Evolutionary conservation across 1,139 yeast genomes (phyloP).

Genomic region (Diutina mesorugosa): DNA sequence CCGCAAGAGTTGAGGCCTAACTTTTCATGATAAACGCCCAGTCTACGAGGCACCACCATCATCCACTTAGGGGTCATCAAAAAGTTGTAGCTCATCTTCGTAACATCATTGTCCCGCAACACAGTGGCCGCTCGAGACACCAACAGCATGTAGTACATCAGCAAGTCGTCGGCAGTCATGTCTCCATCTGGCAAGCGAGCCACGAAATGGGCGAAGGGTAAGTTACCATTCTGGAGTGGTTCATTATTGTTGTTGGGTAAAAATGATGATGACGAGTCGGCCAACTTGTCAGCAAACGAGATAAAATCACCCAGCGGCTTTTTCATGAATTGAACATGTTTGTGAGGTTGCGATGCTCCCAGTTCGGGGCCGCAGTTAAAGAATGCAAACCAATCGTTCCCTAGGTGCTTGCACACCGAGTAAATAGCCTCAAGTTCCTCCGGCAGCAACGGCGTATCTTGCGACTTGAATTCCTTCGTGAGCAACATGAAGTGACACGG

Average conservation of each 20-base stretch:
- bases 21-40: conserved; percentile 17
- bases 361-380: conserved; percentile 80
- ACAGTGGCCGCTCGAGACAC: conserved; percentile 61
- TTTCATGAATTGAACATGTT: conserved; percentile 72
- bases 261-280: conserved; percentile 32
- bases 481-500: conserved; percentile 68
- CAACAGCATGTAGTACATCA: conserved; percentile 55
- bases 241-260: conserved; percentile 40
- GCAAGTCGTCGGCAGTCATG: conserved; percentile 40
- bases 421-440: conserved; percentile 50
- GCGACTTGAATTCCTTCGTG: conserved; percentile 62
- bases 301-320: conserved; percentile 25
- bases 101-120: conserved; percentile 36
- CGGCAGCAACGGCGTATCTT: conserved; percentile 58
- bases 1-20: conserved; percentile 75
- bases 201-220: conserved; percentile 78
- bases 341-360: conserved; percentile 91
- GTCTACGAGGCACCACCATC: conserved; percentile 71
- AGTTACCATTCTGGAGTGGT: conserved; percentile 46
- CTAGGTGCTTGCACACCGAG: conserved; percentile 27
- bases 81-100: conserved; percentile 58
- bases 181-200: conserved; percentile 44
- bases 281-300: conserved; percentile 49
- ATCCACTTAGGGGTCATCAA: conserved; percentile 74
- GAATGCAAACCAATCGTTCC: conserved; percentile 48